Evolutionary conservation across 2,329 filamentous ascomycete genomes (phyloP), one percentile per base, ranked within the genome.

Genomic region (Chaetothyriales sp.): DNA sequence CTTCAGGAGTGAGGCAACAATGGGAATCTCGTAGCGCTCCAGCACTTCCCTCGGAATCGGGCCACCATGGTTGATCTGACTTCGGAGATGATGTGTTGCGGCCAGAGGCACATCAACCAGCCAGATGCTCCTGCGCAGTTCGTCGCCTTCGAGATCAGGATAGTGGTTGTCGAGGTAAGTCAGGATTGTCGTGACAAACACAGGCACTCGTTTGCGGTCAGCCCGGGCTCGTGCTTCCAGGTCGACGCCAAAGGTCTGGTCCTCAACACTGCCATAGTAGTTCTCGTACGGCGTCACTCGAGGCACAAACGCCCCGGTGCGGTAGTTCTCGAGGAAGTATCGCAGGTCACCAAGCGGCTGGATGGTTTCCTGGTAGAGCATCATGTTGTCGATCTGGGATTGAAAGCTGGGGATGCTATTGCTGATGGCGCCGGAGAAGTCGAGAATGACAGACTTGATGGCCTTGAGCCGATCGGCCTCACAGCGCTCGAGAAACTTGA

Each of bases 281-380:
- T 96, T 98, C 70, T 98, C 92, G 68, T 98, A 98, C 2, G 87
- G 84, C 46, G 88, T 81, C 25, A 96, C 90, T 62, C 80, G 89
- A 7, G 92, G 92, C 48, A 87, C 79, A 65, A 94, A 98, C 58
- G 83, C 86, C 56, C 92, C 92, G 5, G 92, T 98, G 56, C 89
- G 83, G 69, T 98, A 98, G 65, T 90, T 98, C 70, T 98, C 92
- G 45, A 98, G 75, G 53, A 98, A 77, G 66, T 96, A 98, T 56
- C 92, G 79, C 59, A 98, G 72, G 67, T 98, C 92, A 42, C 86
- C 85, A 46, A 81, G 66, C 5, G 92, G 92, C 67, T 96, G 92
- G n/a, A 98, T 86, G 0, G 92, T 96, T 73, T 98, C 92, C 67
- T 98, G 92, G 70, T 93, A 98, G 46, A 98, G 76, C 81, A 98